Base-by-base conservation (phyloP, 306 rosid genomes). In the Trichosanthes cucumerina region DNA sequence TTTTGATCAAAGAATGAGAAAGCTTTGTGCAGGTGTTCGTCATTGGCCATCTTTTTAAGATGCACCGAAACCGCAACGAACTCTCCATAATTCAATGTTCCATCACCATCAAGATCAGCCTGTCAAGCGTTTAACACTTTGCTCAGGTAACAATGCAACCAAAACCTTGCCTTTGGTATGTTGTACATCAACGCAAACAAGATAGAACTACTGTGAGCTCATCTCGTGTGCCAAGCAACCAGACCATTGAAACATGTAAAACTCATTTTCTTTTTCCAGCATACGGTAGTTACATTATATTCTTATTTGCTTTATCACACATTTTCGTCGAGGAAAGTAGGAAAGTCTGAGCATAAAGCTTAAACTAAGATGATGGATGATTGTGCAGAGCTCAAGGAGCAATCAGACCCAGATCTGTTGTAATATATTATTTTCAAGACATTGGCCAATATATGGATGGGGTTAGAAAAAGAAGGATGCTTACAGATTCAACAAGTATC, bases 1-100 rank as follows among this genome's bases (percentile, higher is more conserved):
- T 91, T 90, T 78, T 79, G 82, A 82, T 93, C 97, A 7, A 93
- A 91, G 88, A 84, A 90, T 43, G 86, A 82, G 78, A 93, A 93
- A n/a, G 98, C 98, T 85, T 88, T 90, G 77, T 80, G 96, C 13
- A 93, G 87, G 85, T 93, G 98, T 79, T 91, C 91, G 26, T 93
- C 98, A 47, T 93, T 86, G 75, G 85, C 95, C 90, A 91, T 90
- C 84, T 84, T 93, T 80, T 80, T 88, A 43, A 93, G 83, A 79
- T 93, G 91, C 78, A 93, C 90, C 15, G 90, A 86, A 63, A 93
- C 88, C 4, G 93, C 96, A 5, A 93, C 89, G 80, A 93, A 93
- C 83, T 93, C 98, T 69, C 88, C 93, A 68, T 93, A 93, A 78
- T 93, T 90, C 59, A 93, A 84, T 81, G 84, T 83, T 44, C 98